Evolutionary conservation across 441 rosid species (phyloP).

Genomic region (Gossypium aridum): DNA sequence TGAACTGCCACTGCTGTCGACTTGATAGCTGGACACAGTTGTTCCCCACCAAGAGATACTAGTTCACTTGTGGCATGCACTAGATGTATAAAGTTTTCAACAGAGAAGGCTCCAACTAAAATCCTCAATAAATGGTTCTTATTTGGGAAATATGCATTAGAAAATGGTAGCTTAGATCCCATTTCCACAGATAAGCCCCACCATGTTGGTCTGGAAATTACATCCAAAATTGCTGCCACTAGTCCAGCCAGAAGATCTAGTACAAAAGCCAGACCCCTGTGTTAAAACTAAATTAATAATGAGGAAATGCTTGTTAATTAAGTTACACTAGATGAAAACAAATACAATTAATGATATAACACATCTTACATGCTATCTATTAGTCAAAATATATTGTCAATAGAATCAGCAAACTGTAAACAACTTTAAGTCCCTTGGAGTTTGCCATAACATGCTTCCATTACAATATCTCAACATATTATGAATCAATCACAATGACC

Average conservation of each 20-base stretch:
- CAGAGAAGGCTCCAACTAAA: constrained; percentile 47
- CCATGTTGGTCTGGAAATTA: constrained; percentile 53
- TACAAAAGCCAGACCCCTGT: constrained; percentile 63
- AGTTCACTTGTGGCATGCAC: constrained; percentile 30
- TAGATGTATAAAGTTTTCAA: constrained; percentile 30
- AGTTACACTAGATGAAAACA: constrained; percentile 3
- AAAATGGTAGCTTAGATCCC: constrained; percentile 56
- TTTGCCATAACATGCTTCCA: background rate
- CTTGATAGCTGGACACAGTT: constrained; percentile 17
- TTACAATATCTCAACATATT: background rate
- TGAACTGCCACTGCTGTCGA: constrained; percentile 19
- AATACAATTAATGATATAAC: background rate
- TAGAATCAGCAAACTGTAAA: background rate
- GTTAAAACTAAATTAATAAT: constrained; percentile 12
- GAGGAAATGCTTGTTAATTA: constrained; percentile 1
- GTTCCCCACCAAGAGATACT: constrained; percentile 17
- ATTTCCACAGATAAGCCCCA: constrained; percentile 64
- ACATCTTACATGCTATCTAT: background rate
- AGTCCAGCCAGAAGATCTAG: constrained; percentile 50
- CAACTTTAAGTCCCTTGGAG: background rate
- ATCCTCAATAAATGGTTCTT: constrained; percentile 32
- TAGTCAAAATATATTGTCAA: background rate
- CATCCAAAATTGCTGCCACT: constrained; percentile 42
- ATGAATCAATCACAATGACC: background rate
- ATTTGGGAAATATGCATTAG: constrained; percentile 59